A percentile compares a stretch with the other conserved stretches of the same genome.
These are phyloP conservation scores for Colletotrichum tropicale DNA, from an alignment of 2,329 filamentous ascomycete genomes.

Conservation along the genomic window DNA sequence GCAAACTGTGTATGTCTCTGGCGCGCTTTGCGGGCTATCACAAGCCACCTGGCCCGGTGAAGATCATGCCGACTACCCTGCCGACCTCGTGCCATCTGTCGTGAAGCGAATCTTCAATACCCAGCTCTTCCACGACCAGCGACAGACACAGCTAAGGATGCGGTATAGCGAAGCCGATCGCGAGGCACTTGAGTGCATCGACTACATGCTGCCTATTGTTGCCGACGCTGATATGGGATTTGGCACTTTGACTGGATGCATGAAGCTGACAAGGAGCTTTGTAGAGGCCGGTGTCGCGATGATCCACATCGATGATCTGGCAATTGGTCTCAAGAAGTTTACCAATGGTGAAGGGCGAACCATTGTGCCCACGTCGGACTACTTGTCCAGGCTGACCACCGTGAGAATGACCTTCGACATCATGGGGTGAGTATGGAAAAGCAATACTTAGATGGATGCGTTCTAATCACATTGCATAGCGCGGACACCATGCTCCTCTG, in stretches of 20 bases:
- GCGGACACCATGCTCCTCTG: slow-evolving; percentile 41
- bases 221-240: slow-evolving; percentile 49
- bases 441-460: neutral
- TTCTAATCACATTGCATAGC: neutral
- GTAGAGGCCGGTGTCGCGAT: slow-evolving; percentile 47
- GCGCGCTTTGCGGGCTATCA: slow-evolving; percentile 41
- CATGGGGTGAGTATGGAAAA: slow-evolving; percentile 29
- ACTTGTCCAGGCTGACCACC: slow-evolving; percentile 36
- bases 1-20: slow-evolving; percentile 44
- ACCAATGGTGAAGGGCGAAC: slow-evolving; percentile 43
- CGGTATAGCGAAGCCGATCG: slow-evolving; percentile 32
- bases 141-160: slow-evolving; percentile 41
- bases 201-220: slow-evolving; percentile 43
- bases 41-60: slow-evolving; percentile 40
- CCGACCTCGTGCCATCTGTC: slow-evolving; percentile 44
- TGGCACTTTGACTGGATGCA: slow-evolving; percentile 39
- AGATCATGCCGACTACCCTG: slow-evolving; percentile 46
- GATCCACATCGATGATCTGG: slow-evolving; percentile 47
- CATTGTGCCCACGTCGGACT: slow-evolving; percentile 42
- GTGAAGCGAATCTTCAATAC: slow-evolving; percentile 43
- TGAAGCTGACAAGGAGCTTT: slow-evolving; percentile 44
- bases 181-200: slow-evolving; percentile 36
- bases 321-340: slow-evolving; percentile 48
- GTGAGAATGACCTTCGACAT: slow-evolving; percentile 43
- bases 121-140: slow-evolving; percentile 43